Percentiles rank a stretch among this genome's conserved stretches.
phyloP scores from a whole-genome alignment of 1,139 yeast genomes.

The Yamadazyma dushanensis region DNA sequence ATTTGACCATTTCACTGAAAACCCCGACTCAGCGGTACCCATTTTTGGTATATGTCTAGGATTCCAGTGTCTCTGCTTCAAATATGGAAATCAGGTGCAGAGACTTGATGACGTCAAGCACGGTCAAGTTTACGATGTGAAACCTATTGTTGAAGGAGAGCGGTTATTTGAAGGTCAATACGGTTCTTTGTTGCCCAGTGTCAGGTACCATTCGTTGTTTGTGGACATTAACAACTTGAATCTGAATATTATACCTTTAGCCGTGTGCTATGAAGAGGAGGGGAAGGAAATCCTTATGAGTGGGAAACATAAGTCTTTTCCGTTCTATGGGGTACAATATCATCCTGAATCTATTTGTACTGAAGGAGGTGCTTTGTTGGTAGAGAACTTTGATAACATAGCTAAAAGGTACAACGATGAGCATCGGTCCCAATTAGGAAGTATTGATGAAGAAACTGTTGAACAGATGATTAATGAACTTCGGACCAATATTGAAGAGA shows the following conservation, averaged over 20 bases:
- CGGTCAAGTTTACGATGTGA: slow-evolving; percentile 73
- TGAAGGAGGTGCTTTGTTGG: slow-evolving; percentile 54
- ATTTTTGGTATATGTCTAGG: slow-evolving; percentile 92
- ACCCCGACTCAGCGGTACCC: slow-evolving; percentile 46
- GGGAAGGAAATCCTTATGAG: slow-evolving; percentile 37
- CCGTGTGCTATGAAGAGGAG: slow-evolving; percentile 44
- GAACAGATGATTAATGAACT: slow-evolving; percentile 3
- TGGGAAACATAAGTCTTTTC: slow-evolving; percentile 56
- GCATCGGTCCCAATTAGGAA: slow-evolving; percentile 14
- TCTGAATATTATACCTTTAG: slow-evolving; percentile 52
- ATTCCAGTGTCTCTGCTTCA: slow-evolving; percentile 76
- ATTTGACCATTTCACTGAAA: slow-evolving; percentile 27
- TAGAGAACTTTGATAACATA: slow-evolving; percentile 60
- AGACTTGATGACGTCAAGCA: slow-evolving; percentile 67
- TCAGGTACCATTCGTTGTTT: slow-evolving; percentile 85
- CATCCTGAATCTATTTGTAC: slow-evolving; percentile 97
- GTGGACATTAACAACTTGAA: slow-evolving; percentile 35
- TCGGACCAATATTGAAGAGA: slow-evolving; percentile 9
- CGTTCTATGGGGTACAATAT: slow-evolving; percentile 93
- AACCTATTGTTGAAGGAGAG: slow-evolving; percentile 24
- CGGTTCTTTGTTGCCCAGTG: slow-evolving; percentile 45
- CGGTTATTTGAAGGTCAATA: slow-evolving; percentile 46
- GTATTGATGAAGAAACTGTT: neutral
- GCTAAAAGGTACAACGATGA: slow-evolving; percentile 43
- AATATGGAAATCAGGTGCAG: slow-evolving; percentile 58